phyloP scores from a whole-genome alignment of 2,329 filamentous ascomycete species.

The Colletotrichum sidae region DNA sequence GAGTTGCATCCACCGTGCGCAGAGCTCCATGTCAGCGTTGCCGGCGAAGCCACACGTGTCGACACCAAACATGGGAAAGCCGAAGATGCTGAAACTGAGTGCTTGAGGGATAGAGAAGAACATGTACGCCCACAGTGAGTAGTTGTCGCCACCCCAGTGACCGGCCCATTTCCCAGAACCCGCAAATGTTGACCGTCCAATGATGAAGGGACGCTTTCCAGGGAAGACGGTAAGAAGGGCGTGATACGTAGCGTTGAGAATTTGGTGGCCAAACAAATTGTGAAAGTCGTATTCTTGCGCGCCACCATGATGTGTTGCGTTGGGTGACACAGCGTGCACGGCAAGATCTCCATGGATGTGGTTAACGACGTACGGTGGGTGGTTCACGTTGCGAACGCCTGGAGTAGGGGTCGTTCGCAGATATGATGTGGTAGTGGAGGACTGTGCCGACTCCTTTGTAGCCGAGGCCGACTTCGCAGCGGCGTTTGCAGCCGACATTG shows the following conservation, averaged over 20 bases:
- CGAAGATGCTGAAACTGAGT: constrained; percentile 77
- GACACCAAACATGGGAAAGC: constrained; percentile 81
- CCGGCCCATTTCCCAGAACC: constrained; percentile 81
- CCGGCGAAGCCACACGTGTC: constrained; percentile 78
- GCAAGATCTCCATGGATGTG: constrained; percentile 79
- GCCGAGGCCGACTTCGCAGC: constrained; percentile 39
- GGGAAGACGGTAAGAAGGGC: constrained; percentile 74
- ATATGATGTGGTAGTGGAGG: constrained; percentile 49
- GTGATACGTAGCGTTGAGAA: constrained; percentile 81
- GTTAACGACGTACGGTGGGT: constrained; percentile 82
- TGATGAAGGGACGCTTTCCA: constrained; percentile 82
- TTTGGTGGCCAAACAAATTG: constrained; percentile 81
- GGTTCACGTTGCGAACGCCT: constrained; percentile 74
- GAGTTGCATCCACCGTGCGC: constrained; percentile 79
- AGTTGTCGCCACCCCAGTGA: constrained; percentile 86
- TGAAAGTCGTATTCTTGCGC: constrained; percentile 84
- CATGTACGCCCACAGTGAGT: constrained; percentile 78
- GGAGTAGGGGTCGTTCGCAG: constrained; percentile 66
- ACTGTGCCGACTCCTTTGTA: constrained; percentile 34
- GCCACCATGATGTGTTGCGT: constrained; percentile 81
- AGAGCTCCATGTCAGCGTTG: constrained; percentile 76
- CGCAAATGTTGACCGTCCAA: constrained; percentile 84
- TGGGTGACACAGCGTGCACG: constrained; percentile 79
- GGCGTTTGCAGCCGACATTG: constrained; percentile 57
- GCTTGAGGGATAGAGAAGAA: constrained; percentile 83